These are phyloP conservation scores for Eucalyptus regnans DNA, from an alignment of 345 rosid species.

Conservation along the genomic window DNA sequence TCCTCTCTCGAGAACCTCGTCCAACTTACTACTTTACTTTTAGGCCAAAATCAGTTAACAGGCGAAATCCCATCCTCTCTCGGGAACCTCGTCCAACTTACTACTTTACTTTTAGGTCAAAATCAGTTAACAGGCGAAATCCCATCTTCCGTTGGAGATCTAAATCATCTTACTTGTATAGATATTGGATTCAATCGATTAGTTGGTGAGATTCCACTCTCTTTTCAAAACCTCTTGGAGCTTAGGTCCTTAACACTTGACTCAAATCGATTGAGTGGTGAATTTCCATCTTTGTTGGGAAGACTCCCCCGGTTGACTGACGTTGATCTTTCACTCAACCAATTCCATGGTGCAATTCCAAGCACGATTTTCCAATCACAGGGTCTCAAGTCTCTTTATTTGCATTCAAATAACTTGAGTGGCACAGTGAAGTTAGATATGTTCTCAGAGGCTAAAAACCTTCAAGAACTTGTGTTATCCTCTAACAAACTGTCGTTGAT, in stretches of 20 bases:
- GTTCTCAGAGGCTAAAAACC: not conserved
- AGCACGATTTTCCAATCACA: not conserved
- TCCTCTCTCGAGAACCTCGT: too few relatives aligned
- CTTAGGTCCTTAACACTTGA: accelerated
- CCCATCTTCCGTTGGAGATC: not conserved
- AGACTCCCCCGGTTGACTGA: too few relatives aligned
- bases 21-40: too few relatives aligned
- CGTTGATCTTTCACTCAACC: too few relatives aligned
- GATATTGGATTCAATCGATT: not conserved
- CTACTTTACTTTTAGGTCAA: accelerated
- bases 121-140: not conserved
- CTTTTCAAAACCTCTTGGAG: not conserved
- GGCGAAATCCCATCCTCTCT: not conserved
- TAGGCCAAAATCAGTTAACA: not conserved
- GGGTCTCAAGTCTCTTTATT: not conserved
- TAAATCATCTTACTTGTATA: not conserved
- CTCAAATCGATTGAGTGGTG: not conserved
- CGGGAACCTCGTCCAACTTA: not conserved
- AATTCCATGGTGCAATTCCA: not conserved
- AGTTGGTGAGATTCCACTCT: not conserved
- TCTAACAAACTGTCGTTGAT: not conserved
- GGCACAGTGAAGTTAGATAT: not conserved
- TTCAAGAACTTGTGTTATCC: not conserved
- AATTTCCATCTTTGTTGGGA: not conserved
- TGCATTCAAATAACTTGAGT: not conserved